Conservation (phyloP, 192 early-diverging fungal species). For the Linnemannia schmuckeri region DNA sequence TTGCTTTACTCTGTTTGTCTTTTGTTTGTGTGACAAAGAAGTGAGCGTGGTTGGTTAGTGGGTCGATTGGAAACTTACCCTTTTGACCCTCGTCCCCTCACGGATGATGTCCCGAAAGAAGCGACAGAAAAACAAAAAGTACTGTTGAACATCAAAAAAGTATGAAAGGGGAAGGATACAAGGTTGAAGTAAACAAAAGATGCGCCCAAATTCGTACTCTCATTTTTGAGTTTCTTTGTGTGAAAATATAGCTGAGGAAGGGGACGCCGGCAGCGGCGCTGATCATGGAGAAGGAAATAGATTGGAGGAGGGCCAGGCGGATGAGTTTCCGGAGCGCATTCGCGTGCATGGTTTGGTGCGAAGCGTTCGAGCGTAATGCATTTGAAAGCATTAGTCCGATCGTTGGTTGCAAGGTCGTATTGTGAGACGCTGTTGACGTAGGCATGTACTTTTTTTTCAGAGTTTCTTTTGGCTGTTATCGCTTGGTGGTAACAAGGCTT, state of each 20-base stretch:
- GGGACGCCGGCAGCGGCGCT: background rate
- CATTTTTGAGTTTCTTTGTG: too few species aligned
- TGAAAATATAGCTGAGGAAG: background rate
- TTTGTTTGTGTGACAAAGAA: background rate
- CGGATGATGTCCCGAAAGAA: conserved; percentile 2
- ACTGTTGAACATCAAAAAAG: background rate
- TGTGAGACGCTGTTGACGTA: too few species aligned
- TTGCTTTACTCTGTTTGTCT: background rate
- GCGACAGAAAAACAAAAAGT: background rate
- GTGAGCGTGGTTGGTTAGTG: background rate
- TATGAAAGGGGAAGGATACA: background rate
- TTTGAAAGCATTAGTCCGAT: too few species aligned
- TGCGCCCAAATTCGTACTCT: background rate
- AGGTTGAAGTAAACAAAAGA: background rate
- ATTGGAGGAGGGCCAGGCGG: background rate
- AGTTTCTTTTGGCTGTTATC: background rate
- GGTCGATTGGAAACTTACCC: background rate
- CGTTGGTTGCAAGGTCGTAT: too few species aligned
- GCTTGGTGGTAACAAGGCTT: background rate
- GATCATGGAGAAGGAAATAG: background rate
- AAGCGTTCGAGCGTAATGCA: background rate
- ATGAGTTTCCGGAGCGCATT: background rate
- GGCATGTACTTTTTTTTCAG: too few species aligned
- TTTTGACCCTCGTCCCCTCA: background rate
- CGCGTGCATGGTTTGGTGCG: background rate